phyloP scores from a whole-genome alignment of 2,329 filamentous ascomycete species.

The Neofusicoccum umdonicola region DNA sequence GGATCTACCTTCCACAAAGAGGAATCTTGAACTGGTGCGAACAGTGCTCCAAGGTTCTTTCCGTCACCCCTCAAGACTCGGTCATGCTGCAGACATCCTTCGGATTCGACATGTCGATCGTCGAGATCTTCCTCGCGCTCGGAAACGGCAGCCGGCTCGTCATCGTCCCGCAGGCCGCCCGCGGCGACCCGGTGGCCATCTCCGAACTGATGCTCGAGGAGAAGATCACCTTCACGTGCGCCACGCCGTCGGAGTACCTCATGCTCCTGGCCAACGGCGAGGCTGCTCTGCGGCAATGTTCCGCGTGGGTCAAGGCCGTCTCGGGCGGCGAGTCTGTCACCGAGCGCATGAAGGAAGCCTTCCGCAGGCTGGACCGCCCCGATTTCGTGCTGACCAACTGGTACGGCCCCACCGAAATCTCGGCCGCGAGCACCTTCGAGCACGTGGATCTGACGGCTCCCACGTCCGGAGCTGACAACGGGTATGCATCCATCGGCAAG shows the following conservation, averaged over 20 bases:
- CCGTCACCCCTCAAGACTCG: slow-evolving; percentile 37
- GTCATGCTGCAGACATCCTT: slow-evolving; percentile 49
- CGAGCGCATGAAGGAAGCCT: slow-evolving; percentile 1
- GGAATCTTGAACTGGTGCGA: slow-evolving; percentile 29
- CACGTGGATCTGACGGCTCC: slow-evolving; percentile 8
- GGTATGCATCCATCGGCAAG: slow-evolving; percentile 26
- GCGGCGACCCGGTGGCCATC: slow-evolving; percentile 37
- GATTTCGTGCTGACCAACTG: too few species aligned
- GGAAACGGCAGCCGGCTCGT: slow-evolving; percentile 39
- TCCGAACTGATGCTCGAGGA: slow-evolving; percentile 36
- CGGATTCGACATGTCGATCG: slow-evolving; percentile 42
- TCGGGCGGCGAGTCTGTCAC: slow-evolving; percentile 25
- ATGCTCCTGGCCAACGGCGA: slow-evolving; percentile 25
- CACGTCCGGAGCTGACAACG: slow-evolving; percentile 26
- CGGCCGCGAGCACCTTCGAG: neutral
- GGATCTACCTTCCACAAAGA: slow-evolving; percentile 38
- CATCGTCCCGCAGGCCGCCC: slow-evolving; percentile 30
- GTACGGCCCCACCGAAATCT: slow-evolving; percentile 22
- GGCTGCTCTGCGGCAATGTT: slow-evolving; percentile 21
- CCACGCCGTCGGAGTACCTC: slow-evolving; percentile 44
- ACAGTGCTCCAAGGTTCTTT: slow-evolving; percentile 21
- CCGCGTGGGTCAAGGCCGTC: slow-evolving; percentile 31
- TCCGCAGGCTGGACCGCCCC: neutral
- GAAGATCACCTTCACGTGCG: slow-evolving; percentile 38
- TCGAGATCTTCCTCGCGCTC: slow-evolving; percentile 44